Percentiles rank a stretch among this genome's conserved stretches.
phyloP scores from a whole-genome alignment of 345 rosid species.

The Citrus inodora region DNA sequence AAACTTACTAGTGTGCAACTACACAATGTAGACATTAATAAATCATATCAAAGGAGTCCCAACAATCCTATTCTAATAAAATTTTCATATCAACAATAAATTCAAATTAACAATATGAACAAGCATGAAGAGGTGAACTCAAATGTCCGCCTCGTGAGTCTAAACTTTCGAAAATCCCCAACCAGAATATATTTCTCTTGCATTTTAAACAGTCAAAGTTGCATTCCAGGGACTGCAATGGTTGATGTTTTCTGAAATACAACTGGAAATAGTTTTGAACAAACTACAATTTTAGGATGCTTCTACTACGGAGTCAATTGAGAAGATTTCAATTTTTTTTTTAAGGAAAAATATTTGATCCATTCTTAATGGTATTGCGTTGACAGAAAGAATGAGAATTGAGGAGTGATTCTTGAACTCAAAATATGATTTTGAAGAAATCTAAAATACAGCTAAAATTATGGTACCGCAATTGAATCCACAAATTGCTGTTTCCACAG shows the following conservation, averaged over 20 bases:
- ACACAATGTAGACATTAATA: neutral
- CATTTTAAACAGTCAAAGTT: neutral
- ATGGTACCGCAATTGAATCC: conserved; percentile 63
- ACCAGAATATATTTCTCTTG: neutral
- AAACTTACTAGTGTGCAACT: neutral
- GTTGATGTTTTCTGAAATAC: neutral
- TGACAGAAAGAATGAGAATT: neutral
- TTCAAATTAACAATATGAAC: neutral
- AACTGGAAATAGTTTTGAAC: neutral
- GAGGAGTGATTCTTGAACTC: neutral
- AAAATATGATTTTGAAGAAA: conserved; percentile 2
- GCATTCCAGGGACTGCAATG: neutral
- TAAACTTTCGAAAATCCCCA: neutral
- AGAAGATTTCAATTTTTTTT: neutral
- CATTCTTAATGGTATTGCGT: neutral
- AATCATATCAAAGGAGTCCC: neutral
- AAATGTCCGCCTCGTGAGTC: neutral
- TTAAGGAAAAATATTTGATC: neutral
- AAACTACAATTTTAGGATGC: neutral
- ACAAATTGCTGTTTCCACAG: conserved; percentile 78
- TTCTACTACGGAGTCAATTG: neutral
- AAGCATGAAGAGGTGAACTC: neutral
- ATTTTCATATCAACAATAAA: neutral
- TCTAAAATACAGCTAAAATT: neutral
- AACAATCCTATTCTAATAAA: neutral